These are phyloP conservation scores for Lipomyces starkeyi DNA, from an alignment of 805 yeast species.

Conservation along the genomic window DNA sequence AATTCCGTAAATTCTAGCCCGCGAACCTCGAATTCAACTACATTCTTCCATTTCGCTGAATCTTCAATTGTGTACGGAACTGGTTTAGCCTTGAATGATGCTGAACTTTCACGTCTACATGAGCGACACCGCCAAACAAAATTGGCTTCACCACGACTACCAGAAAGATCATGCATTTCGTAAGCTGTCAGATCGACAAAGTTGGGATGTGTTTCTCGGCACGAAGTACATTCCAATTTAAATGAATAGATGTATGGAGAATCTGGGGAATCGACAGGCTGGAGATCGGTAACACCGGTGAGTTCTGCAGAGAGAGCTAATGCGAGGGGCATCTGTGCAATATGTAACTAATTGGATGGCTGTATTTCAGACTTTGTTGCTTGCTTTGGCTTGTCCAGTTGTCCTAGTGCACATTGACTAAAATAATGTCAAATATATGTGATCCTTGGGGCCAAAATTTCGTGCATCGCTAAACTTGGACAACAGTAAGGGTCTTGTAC, in stretches of 20 bases:
- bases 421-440: too few species aligned
- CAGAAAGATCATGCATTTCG: conserved; percentile 52
- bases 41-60: conserved; percentile 51
- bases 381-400: not conserved
- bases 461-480: too few species aligned
- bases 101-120: conserved; percentile 55
- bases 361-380: not conserved
- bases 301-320: conserved; percentile 52
- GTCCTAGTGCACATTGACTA: too few species aligned
- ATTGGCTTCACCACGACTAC: conserved; percentile 82
- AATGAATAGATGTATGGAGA: conserved; percentile 79
- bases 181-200: conserved; percentile 31
- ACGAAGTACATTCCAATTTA: conserved; percentile 64
- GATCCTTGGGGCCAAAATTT: not conserved
- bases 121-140: conserved; percentile 76
- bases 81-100: conserved; percentile 41
- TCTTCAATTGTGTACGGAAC: conserved; percentile 50
- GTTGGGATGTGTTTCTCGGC: conserved; percentile 79
- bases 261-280: conserved; percentile 63
- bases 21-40: conserved; percentile 80
- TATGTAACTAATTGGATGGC: not conserved
- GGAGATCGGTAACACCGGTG: conserved; percentile 60
- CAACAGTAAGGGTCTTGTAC: not conserved
- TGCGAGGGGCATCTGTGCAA: conserved; percentile 32
- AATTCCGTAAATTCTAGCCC: conserved; percentile 79